A percentile compares a stretch with the other conserved stretches of the same genome.
phyloP scores from a whole-genome alignment of 2,329 filamentous ascomycete species.

The Stachybotrys chartarum region DNA sequence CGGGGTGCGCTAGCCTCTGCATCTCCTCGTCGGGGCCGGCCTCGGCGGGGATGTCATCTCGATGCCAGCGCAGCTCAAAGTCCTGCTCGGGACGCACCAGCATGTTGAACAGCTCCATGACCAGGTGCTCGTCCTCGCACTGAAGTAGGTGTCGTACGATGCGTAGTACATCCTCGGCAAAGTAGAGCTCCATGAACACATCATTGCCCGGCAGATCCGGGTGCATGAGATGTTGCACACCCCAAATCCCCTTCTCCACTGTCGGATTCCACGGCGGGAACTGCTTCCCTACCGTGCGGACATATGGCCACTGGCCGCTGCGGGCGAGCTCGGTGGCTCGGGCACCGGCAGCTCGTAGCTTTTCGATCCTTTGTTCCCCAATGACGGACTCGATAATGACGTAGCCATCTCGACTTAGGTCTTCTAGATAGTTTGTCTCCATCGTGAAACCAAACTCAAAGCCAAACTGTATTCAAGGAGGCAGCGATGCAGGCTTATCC shows the following conservation, averaged over 20 bases:
- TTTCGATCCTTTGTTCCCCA: conserved; percentile 42
- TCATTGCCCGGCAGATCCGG: conserved; percentile 57
- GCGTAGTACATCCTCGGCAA: conserved; percentile 55
- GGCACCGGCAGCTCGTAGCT: conserved; percentile 53
- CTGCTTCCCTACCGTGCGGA: conserved; percentile 81
- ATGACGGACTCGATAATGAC: conserved; percentile 64
- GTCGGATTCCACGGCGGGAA: conserved; percentile 77
- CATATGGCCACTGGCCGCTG: conserved; percentile 68
- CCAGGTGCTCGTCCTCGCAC: conserved; percentile 53
- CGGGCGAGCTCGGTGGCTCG: conserved; percentile 56
- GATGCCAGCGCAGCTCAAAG: conserved; percentile 77
- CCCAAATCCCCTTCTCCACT: conserved; percentile 68
- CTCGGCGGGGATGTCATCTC: conserved; percentile 70
- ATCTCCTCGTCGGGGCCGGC: conserved; percentile 62
- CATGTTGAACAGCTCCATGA: conserved; percentile 86
- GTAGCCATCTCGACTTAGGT: conserved; percentile 67
- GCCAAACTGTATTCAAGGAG: neutral
- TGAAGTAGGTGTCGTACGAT: conserved; percentile 59
- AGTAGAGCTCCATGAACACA: conserved; percentile 64
- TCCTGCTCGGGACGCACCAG: conserved; percentile 64
- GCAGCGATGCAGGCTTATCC: too few species aligned
- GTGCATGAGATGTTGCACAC: conserved; percentile 78
- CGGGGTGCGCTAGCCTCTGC: conserved; percentile 48
- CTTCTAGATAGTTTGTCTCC: conserved; percentile 16
- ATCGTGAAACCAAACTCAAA: neutral